Evolutionary conservation across 441 rosid species (phyloP).

Genomic region (Adansonia grandidieri): DNA sequence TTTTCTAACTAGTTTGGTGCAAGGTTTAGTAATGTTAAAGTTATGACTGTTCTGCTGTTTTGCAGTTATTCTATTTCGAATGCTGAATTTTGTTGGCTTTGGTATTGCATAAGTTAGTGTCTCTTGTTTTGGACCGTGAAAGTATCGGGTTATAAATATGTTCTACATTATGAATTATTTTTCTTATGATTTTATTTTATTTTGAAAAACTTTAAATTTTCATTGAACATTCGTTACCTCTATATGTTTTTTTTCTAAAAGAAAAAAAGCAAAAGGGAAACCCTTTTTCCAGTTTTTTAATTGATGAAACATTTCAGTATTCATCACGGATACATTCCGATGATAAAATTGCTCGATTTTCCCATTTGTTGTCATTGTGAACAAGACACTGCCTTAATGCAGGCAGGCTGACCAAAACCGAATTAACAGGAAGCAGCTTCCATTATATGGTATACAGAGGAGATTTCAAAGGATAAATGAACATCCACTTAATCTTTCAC

Average conservation of each 20-base stretch:
- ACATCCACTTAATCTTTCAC: constrained; percentile 73
- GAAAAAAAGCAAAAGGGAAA: not conserved
- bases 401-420: constrained; percentile 88
- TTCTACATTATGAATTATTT: not conserved
- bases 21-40: not conserved
- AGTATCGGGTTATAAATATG: not conserved
- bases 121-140: not conserved
- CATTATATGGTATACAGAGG: constrained; percentile 79
- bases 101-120: not conserved
- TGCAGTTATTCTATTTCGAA: not conserved
- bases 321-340: not conserved
- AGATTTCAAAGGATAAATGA: constrained; percentile 91
- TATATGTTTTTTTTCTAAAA: not conserved
- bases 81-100: not conserved
- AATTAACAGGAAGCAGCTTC: constrained; percentile 63
- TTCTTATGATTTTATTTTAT: not conserved
- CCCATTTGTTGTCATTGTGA: not conserved
- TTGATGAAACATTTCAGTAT: not conserved
- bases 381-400: constrained; percentile 23
- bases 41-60: not conserved
- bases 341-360: not conserved
- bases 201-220: not conserved
- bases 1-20: not conserved
- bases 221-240: not conserved
- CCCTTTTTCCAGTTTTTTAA: not conserved